Percentiles rank a stretch among this genome's conserved stretches.
These are phyloP conservation scores for Panicum hallii DNA, from an alignment of 202 grass and related monocot species.

Conservation along the genomic window DNA sequence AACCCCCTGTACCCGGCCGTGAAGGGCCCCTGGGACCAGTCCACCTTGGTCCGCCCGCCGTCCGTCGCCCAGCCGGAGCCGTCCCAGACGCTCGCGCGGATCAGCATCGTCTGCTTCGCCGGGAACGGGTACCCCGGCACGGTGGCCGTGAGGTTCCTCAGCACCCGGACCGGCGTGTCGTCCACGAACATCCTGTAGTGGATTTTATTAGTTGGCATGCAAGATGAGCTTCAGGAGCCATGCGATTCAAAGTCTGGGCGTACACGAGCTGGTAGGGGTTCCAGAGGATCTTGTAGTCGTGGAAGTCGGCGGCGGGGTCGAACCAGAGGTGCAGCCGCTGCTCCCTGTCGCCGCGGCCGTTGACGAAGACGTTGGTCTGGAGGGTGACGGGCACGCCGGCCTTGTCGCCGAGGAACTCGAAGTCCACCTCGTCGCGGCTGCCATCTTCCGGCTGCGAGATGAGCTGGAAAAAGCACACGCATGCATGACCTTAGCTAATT, in stretches of 20 bases:
- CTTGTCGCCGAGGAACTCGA: slow-evolving; percentile 84
- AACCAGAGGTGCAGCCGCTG: slow-evolving; percentile 69
- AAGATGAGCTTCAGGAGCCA: no score
- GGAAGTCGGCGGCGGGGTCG: slow-evolving; percentile 75
- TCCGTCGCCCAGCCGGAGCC: slow-evolving; percentile 70
- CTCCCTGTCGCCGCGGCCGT: slow-evolving; percentile 62
- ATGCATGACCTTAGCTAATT: neutral
- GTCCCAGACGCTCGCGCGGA: slow-evolving; percentile 69
- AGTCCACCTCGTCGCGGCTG: slow-evolving; percentile 70
- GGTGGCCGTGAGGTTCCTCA: slow-evolving; percentile 56
- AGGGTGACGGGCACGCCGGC: slow-evolving; percentile 60
- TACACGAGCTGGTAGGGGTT: slow-evolving; percentile 77
- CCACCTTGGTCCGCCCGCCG: slow-evolving; percentile 51
- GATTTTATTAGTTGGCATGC: no score
- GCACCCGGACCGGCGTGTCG: slow-evolving; percentile 60
- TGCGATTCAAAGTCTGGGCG: neutral
- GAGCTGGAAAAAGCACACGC: neutral
- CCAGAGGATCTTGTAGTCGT: slow-evolving; percentile 75
- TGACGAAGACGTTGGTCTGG: slow-evolving; percentile 77
- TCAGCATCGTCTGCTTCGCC: slow-evolving; percentile 64
- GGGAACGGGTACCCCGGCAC: slow-evolving; percentile 53
- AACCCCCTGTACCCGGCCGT: slow-evolving; percentile 54
- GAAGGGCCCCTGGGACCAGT: slow-evolving; percentile 70
- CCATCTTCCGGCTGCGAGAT: slow-evolving; percentile 33
- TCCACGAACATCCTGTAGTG: slow-evolving; percentile 64